These are phyloP conservation scores for Bretschneidera sinensis DNA, from an alignment of 345 rosid species.

Conservation along the genomic window DNA sequence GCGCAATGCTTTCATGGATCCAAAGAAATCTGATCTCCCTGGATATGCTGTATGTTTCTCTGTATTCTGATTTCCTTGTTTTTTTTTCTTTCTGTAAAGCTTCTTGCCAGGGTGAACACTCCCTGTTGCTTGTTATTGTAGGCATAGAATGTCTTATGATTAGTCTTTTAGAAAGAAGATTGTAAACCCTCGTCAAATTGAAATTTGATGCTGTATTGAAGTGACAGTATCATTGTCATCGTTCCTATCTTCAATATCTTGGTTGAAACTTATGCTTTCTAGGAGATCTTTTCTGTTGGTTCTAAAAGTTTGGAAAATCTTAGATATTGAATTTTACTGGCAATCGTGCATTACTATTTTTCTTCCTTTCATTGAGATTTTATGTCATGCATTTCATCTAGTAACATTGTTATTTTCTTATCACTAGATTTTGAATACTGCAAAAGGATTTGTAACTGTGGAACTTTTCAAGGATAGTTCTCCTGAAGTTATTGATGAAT, in stretches of 20 bases:
- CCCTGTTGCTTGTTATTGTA: not conserved
- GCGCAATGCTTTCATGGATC: conserved; percentile 31
- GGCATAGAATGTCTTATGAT: conserved; percentile 4
- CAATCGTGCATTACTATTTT: not conserved
- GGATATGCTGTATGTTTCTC: conserved; percentile 51
- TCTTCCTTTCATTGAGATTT: not conserved
- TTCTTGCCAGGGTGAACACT: not conserved
- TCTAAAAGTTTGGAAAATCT: not conserved
- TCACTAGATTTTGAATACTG: conserved; percentile 54
- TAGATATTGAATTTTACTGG: not conserved
- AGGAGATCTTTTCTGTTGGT: not conserved
- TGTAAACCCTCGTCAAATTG: not conserved
- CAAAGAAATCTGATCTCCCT: conserved; percentile 42
- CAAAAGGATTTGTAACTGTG: conserved; percentile 60
- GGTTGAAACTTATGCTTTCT: not conserved
- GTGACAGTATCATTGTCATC: not conserved
- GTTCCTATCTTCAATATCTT: not conserved
- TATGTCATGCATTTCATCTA: not conserved
- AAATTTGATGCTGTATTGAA: not conserved
- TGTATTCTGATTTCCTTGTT: not conserved
- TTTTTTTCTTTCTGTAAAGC: not conserved
- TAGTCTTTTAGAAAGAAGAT: not conserved
- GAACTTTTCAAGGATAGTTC: conserved; percentile 63
- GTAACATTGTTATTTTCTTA: not conserved
- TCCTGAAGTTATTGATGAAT: conserved; percentile 61